A percentile compares a stretch with the other conserved stretches of the same genome.
Conservation (phyloP, 768 basidiomycete genomes). For the Auriscalpium vulgare region DNA sequence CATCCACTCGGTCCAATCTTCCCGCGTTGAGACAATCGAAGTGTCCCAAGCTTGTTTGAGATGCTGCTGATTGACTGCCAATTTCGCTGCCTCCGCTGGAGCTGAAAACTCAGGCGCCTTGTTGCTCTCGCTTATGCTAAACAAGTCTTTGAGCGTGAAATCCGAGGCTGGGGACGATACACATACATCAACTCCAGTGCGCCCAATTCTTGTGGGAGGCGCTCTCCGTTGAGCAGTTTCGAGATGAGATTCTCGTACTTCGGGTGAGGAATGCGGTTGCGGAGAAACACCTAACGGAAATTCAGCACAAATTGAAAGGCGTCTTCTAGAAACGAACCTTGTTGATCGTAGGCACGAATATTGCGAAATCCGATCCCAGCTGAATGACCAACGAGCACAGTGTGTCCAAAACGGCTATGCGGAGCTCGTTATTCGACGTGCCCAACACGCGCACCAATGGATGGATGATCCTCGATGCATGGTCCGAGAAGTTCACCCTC, state of each 20-base stretch:
- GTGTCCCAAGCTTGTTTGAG: constrained; percentile 96
- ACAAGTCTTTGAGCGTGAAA: neutral
- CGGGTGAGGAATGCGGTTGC: constrained; percentile 69
- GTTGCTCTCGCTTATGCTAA: constrained; percentile 47
- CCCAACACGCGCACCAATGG: constrained; percentile 85
- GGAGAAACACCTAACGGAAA: constrained; percentile 55
- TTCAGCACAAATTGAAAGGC: neutral
- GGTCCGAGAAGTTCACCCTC: constrained; percentile 95
- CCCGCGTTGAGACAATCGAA: constrained; percentile 61
- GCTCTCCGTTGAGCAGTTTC: constrained; percentile 87
- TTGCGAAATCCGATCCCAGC: constrained; percentile 92
- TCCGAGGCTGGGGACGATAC: neutral
- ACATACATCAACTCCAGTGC: constrained; percentile 60
- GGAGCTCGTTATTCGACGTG: constrained; percentile 65
- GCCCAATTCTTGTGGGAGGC: constrained; percentile 80
- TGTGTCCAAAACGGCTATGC: constrained; percentile 85
- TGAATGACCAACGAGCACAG: constrained; percentile 88
- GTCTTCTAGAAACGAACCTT: constrained; percentile 47
- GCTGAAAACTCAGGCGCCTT: constrained; percentile 67
- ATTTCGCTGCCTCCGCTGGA: constrained; percentile 72
- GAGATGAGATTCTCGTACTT: constrained; percentile 84
- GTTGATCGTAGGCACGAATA: constrained; percentile 95
- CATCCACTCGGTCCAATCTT: constrained; percentile 97
- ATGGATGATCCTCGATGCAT: constrained; percentile 94
- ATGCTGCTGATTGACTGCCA: constrained; percentile 94